Evolutionary conservation across 2,329 filamentous ascomycete species (phyloP).

Genomic region (Rosellinia necatrix): DNA sequence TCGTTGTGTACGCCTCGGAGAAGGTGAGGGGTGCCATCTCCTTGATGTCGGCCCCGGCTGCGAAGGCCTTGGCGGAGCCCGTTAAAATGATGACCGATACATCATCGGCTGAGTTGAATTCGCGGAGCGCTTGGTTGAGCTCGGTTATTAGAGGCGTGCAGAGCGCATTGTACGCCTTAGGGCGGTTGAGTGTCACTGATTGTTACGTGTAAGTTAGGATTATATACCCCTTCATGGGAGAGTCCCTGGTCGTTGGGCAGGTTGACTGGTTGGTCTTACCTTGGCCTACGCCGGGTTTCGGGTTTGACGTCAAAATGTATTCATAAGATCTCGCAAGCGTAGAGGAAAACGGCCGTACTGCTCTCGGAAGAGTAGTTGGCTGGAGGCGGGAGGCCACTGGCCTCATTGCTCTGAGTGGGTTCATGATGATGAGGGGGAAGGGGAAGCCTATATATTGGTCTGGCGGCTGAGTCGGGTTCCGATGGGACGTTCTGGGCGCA

Average conservation of each 20-base stretch:
- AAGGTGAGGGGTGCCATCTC: slow-evolving; percentile 97
- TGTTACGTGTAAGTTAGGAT: slow-evolving; percentile 19
- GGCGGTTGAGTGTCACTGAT: slow-evolving; percentile 87
- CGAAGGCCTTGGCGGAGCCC: slow-evolving; percentile 87
- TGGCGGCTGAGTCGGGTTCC: not conserved
- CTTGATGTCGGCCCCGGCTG: slow-evolving; percentile 97
- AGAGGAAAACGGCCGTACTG: slow-evolving; percentile 58
- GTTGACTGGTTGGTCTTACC: slow-evolving; percentile 54
- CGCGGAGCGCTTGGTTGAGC: slow-evolving; percentile 76
- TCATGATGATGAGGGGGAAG: slow-evolving; percentile 46
- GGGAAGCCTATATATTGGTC: not conserved
- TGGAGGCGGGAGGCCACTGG: slow-evolving; percentile 66
- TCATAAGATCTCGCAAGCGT: slow-evolving; percentile 64
- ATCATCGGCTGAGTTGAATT: slow-evolving; percentile 70
- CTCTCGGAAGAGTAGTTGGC: slow-evolving; percentile 59
- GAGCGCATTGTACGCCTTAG: slow-evolving; percentile 93
- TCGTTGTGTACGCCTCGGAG: slow-evolving; percentile 79
- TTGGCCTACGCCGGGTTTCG: slow-evolving; percentile 87
- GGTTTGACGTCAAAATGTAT: slow-evolving; percentile 79
- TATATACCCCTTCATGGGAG: not conserved
- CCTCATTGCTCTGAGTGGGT: slow-evolving; percentile 61
- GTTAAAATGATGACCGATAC: slow-evolving; percentile 84
- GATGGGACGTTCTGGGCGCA: not conserved
- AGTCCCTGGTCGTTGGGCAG: not conserved
- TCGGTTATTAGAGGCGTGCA: slow-evolving; percentile 89